Conservation (phyloP, 169 alveolate species). For the Ichthyophthirius multifiliis region DNA sequence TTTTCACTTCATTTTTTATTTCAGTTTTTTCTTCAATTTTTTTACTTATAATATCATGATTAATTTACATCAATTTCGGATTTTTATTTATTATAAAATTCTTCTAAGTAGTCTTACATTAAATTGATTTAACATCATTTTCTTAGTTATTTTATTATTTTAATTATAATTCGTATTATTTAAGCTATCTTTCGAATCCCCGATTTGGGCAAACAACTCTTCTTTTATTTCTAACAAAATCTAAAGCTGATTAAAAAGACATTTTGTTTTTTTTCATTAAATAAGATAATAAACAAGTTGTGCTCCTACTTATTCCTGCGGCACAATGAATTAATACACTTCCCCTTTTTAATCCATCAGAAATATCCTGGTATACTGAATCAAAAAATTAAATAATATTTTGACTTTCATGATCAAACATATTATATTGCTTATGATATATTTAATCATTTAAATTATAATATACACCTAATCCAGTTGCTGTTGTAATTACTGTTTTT, state of each 20-base stretch:
- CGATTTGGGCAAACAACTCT: slow-evolving; percentile 47
- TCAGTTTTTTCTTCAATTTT: too few species aligned
- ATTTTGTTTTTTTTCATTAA: slow-evolving; percentile 45
- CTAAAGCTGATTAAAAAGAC: slow-evolving; percentile 28
- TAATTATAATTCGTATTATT: slow-evolving; percentile 41
- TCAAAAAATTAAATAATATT: neutral
- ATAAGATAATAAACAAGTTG: slow-evolving; percentile 64
- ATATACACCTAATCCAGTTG: slow-evolving; percentile 30
- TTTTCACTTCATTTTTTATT: too few species aligned
- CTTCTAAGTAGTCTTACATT: too few species aligned
- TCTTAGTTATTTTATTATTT: neutral
- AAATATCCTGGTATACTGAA: neutral
- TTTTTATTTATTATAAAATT: too few species aligned
- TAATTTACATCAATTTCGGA: too few species aligned
- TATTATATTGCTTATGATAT: slow-evolving; percentile 13
- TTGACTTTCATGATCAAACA: neutral
- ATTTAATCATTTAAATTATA: slow-evolving; percentile 4
- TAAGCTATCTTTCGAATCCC: slow-evolving; percentile 53
- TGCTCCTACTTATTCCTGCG: slow-evolving; percentile 66
- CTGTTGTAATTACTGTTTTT: slow-evolving; percentile 37
- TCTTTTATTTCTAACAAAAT: slow-evolving; percentile 40
- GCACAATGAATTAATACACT: slow-evolving; percentile 38
- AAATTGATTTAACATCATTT: too few species aligned
- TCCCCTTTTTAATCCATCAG: slow-evolving; percentile 26
- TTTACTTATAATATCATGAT: too few species aligned